Evolutionary conservation across 2,329 filamentous ascomycete genomes (phyloP), one percentile per base, ranked within the genome.

Genomic region (Phaeosphaeriaceae sp.): DNA sequence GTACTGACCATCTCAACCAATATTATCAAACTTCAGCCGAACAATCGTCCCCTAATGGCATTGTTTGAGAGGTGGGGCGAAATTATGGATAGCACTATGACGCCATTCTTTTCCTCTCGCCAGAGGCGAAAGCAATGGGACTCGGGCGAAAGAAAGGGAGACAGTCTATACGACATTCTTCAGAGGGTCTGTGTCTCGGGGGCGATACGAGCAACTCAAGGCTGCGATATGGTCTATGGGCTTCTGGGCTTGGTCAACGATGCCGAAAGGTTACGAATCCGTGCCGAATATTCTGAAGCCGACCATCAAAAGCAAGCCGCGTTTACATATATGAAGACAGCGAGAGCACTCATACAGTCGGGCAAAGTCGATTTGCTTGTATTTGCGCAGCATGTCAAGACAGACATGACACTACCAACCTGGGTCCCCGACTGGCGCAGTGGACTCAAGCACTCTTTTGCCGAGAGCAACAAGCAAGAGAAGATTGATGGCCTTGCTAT

Each of bases 341-440:
- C 31, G 4, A 22, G 48, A 24, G 31, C 27, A 10, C 22, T 50
- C 33, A 41, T 50, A 11, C 19, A 50, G 19, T 31, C 48, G 9
- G 48, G 48, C 19, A 50, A 41, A 15, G 33, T 50, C 31, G 48
- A 50, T n/a, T 25, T 50, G 20, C 48, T 50, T 31, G 41, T 17
- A 20, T 50, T 19, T 22, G n/a, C 48, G 20, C 48, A 50, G n/a
- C 21, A 50, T 24, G 13, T 50, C n/a, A 50, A 50, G 31, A 13
- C 20, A 50, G 48, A 50, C 31, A 50, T 41, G 48, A 41, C 48
- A 11, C n/a, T 50, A 9, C 48, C 48, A n/a, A 50, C 31, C 20
- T 50, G 48, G 48, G 48, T 41, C 2, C 45, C 45, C 2, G 45
- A 47, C 21, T 47, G 45, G 45, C 45, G 27, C 7, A 31, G 25